Percentiles rank a stretch among this genome's conserved stretches.
Conservation (phyloP, 805 yeast genomes). For the Helenozyma baotianmanensis region DNA sequence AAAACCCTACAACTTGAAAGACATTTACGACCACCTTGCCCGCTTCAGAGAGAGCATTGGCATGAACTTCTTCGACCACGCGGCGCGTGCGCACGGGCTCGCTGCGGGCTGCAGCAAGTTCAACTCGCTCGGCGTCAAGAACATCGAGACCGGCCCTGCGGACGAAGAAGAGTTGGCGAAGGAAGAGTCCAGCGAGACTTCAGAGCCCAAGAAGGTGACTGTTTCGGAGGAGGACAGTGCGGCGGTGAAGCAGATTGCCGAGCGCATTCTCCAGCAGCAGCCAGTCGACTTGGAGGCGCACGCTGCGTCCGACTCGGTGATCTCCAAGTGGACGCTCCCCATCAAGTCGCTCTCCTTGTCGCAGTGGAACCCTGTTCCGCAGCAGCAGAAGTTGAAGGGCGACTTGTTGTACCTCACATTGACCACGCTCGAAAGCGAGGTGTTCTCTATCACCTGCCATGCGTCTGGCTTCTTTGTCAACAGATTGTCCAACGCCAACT, state of each 20-base stretch:
- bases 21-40: conserved; percentile 57
- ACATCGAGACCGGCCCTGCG: conserved; percentile 16
- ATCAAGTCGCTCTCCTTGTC: conserved; percentile 58
- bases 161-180: conserved; percentile 2
- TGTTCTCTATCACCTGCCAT: conserved; percentile 72
- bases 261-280: conserved; percentile 4
- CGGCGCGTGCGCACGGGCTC: conserved; percentile 37
- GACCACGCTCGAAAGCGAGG: conserved; percentile 78
- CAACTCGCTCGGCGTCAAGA: conserved; percentile 35
- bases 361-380: conserved; percentile 83
- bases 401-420: conserved; percentile 73
- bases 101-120: conserved; percentile 51
- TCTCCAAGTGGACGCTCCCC: conserved; percentile 39
- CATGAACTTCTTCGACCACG: conserved; percentile 43
- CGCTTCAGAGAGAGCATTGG: conserved; percentile 61
- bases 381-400: conserved; percentile 58
- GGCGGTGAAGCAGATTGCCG: conserved; percentile 12
- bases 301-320: conserved; percentile 27
- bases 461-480: conserved; percentile 77
- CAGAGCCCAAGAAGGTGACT: conserved; percentile 7
- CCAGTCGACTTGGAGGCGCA: conserved; percentile 3
- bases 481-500: conserved; percentile 59
- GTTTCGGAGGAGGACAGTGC: conserved; percentile 29
- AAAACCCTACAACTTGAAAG: conserved; percentile 55
- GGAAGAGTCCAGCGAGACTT: conserved; percentile 5